Evolutionary conservation across 371 early-diverging fungal species (phyloP).

Genomic region (Thermomucor indicae-seudaticae): DNA sequence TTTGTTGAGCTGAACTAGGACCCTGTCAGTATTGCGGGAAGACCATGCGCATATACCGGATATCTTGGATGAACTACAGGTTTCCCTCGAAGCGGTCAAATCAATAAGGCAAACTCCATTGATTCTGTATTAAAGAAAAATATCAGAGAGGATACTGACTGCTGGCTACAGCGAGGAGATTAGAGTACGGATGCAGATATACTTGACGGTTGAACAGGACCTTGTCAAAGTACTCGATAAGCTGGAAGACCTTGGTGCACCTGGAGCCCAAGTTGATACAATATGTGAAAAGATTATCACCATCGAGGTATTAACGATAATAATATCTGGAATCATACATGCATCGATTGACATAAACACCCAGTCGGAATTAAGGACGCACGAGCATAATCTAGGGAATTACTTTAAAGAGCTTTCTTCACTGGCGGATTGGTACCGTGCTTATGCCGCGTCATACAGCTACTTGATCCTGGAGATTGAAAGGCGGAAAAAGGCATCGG

Average conservation of each 20-base stretch:
- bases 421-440: constrained; percentile 33
- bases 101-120: constrained; percentile 20
- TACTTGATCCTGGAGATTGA: constrained; percentile 37
- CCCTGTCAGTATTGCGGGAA: constrained; percentile 24
- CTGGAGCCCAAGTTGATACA: constrained; percentile 23
- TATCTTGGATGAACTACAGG: constrained; percentile 30
- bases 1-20: too few species aligned
- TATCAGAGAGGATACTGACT: too few species aligned
- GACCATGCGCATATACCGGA: constrained; percentile 41
- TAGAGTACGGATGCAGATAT: constrained; percentile 20
- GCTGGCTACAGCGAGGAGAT: constrained; percentile 39
- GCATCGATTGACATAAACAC: background rate
- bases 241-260: constrained; percentile 22
- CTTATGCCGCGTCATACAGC: constrained; percentile 35
- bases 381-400: constrained; percentile 22
- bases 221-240: constrained; percentile 25
- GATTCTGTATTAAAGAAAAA: too few species aligned
- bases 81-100: constrained; percentile 28
- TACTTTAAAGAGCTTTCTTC: constrained; percentile 31
- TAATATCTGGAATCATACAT: background rate
- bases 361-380: constrained; percentile 26
- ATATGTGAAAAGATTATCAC: constrained; percentile 30
- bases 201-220: constrained; percentile 21
- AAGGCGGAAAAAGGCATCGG: constrained; percentile 24
- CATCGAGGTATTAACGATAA: constrained; percentile 16